Percentiles rank a stretch among this genome's conserved stretches.
Conservation (phyloP, 495 filamentous ascomycete species). For the Oidiodendron maius region DNA sequence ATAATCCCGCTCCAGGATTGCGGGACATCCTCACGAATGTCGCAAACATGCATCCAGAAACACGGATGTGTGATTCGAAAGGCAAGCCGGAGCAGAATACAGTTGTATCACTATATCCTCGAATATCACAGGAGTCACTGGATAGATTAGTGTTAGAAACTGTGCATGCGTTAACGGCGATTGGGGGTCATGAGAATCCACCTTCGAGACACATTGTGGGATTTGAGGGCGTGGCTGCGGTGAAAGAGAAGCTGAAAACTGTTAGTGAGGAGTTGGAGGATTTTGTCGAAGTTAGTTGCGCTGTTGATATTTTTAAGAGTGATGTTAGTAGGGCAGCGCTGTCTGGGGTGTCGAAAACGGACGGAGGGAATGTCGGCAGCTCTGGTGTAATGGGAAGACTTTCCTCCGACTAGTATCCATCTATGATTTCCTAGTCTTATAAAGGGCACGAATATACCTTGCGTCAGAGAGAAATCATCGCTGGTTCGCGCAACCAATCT, state of each 20-base stretch:
- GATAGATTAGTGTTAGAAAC: constrained; percentile 76
- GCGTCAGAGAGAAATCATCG: too few relatives aligned
- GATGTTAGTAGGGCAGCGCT: constrained; percentile 21
- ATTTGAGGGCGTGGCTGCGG: constrained; percentile 77
- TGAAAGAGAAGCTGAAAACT: constrained; percentile 95
- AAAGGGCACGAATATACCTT: too few relatives aligned
- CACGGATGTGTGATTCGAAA: constrained; percentile 28
- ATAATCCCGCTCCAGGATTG: constrained; percentile 73
- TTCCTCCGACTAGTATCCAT: too few relatives aligned
- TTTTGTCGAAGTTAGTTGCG: constrained; percentile 80
- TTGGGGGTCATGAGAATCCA: constrained; percentile 92
- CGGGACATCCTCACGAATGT: constrained; percentile 75
- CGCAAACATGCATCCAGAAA: constrained; percentile 50
- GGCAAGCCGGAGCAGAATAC: constrained; percentile 40
- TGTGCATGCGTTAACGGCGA: constrained; percentile 84
- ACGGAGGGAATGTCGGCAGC: background rate
- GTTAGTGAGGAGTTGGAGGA: constrained; percentile 95
- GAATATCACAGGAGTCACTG: constrained; percentile 56
- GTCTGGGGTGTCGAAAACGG: background rate
- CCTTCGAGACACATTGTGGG: constrained; percentile 92
- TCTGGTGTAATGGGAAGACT: background rate
- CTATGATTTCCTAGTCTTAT: too few relatives aligned
- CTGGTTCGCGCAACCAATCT: too few relatives aligned
- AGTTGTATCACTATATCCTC: constrained; percentile 66
- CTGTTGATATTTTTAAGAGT: constrained; percentile 23